Evolutionary conservation across 2,329 filamentous ascomycete species (phyloP).

Genomic region (Thelonectria blattea): DNA sequence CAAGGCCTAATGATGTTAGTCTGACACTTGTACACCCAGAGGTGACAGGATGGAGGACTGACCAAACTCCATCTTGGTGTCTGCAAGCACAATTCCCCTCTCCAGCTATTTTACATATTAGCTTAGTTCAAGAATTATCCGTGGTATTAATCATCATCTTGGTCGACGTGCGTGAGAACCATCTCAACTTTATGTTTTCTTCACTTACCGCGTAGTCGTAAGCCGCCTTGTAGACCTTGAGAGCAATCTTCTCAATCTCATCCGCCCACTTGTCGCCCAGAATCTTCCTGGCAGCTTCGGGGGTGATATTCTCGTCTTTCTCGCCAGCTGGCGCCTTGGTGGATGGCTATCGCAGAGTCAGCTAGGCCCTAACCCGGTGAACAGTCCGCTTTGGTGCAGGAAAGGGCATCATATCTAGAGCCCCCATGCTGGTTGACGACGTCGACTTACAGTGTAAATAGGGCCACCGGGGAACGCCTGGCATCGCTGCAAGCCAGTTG

Average conservation of each 20-base stretch:
- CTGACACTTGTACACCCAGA: neutral
- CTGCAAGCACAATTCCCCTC: slow-evolving; percentile 32
- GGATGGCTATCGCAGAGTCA: slow-evolving; percentile 66
- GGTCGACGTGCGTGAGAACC: no score
- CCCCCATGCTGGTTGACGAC: neutral
- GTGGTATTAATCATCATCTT: no score
- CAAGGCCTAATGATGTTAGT: slow-evolving; percentile 21
- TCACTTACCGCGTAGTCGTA: slow-evolving; percentile 29
- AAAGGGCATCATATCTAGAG: neutral
- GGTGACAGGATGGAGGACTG: neutral
- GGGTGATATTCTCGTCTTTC: slow-evolving; percentile 86
- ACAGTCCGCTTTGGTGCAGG: neutral
- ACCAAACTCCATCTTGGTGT: slow-evolving; percentile 39
- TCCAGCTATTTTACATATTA: slow-evolving; percentile 11
- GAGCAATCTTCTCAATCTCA: slow-evolving; percentile 36
- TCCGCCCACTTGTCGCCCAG: slow-evolving; percentile 40
- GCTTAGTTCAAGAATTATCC: no score
- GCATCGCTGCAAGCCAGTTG: slow-evolving; percentile 72
- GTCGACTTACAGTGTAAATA: slow-evolving; percentile 63
- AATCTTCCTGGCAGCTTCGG: slow-evolving; percentile 61
- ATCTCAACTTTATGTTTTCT: no score
- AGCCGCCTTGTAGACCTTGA: slow-evolving; percentile 37
- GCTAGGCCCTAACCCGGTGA: neutral
- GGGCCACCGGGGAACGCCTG: slow-evolving; percentile 69
- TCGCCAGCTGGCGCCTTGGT: slow-evolving; percentile 83